These are phyloP conservation scores for Pestalotiopsis sp. DNA, from an alignment of 2,329 filamentous ascomycete genomes.

Conservation along the genomic window DNA sequence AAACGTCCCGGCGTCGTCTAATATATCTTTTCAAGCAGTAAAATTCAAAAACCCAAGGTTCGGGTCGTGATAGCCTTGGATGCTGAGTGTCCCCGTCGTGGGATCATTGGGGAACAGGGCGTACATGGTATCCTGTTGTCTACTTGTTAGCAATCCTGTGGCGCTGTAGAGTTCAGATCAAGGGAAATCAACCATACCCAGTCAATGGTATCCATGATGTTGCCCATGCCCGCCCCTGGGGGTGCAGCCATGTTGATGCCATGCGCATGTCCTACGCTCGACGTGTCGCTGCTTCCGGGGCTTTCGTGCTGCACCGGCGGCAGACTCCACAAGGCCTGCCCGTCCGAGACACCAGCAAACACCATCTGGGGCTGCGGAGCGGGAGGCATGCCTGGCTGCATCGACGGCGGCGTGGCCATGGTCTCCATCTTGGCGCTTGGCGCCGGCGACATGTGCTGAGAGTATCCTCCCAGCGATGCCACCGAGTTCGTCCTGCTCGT, in stretches of 20 bases:
- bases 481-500: slow-evolving; percentile 15
- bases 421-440: slow-evolving; percentile 13
- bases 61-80: slow-evolving; percentile 40
- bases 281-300: slow-evolving; percentile 46
- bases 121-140: slow-evolving; percentile 37
- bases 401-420: slow-evolving; percentile 6
- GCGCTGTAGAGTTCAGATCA: background rate
- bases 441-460: slow-evolving; percentile 15
- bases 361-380: slow-evolving; percentile 34
- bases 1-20: background rate
- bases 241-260: background rate
- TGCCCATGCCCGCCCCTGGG: slow-evolving; percentile 20
- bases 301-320: slow-evolving; percentile 41
- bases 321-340: slow-evolving; percentile 48
- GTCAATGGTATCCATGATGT: slow-evolving; percentile 59
- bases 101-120: slow-evolving; percentile 40
- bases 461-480: slow-evolving; percentile 7
- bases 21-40: slow-evolving; percentile 18
- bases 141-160: background rate
- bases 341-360: slow-evolving; percentile 50
- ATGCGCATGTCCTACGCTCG: slow-evolving; percentile 29
- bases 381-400: slow-evolving; percentile 6
- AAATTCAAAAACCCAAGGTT: slow-evolving; percentile 34
- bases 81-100: slow-evolving; percentile 39
- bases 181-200: slow-evolving; percentile 52